Base-by-base conservation (phyloP, 108 stramenopile genomes). In the Fragilariopsis cylindrus region DNA sequence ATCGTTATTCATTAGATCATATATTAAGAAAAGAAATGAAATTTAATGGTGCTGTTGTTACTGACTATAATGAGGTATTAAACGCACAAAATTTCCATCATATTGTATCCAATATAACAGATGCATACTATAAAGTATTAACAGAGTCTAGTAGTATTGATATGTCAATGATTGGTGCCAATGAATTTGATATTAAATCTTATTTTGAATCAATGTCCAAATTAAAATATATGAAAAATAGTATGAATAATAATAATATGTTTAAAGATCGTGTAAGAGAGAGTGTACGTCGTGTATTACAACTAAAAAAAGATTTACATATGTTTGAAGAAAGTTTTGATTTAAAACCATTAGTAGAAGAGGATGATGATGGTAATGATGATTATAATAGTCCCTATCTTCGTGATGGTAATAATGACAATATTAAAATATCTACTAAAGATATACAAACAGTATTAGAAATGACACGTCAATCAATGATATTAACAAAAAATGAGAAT, bases 1-100 rank as follows among this genome's bases (percentile, higher is more conserved):
- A 89, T 57, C 76, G 62, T 3, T 40, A 78, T 3, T 50, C 80
- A 19, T 80, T 92, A 15, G 58, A 76, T 42, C 75, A 81, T 3
- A 46, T 96, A 49, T 53, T 96, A 65, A 73, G 94, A 39, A 70
- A 86, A 3, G 72, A 89, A 58, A 68, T 96, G 62, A 74, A 67
- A 4, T 96, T 92, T 76, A 52, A 11, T 0, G 92, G 92, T 1
- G 84, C 93, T 76, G 47, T 92, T 54, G 90, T 96, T 30, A 96
- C 94, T 19, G 94, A 96, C 66, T 96, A 96, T 67, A 69, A 76
- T 19, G 94, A 96, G 79, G 92, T 96, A 19, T 74, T 71, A 45
- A 96, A 96, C 70, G 57, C 90, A 21, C 48, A 84, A 40, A 53
- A 65, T 15, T 93, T 84, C 82, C 94, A 96, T 79, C 78, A 77